Conservation (phyloP, 2,329 filamentous ascomycete species). For the Cytospora piceicola region DNA sequence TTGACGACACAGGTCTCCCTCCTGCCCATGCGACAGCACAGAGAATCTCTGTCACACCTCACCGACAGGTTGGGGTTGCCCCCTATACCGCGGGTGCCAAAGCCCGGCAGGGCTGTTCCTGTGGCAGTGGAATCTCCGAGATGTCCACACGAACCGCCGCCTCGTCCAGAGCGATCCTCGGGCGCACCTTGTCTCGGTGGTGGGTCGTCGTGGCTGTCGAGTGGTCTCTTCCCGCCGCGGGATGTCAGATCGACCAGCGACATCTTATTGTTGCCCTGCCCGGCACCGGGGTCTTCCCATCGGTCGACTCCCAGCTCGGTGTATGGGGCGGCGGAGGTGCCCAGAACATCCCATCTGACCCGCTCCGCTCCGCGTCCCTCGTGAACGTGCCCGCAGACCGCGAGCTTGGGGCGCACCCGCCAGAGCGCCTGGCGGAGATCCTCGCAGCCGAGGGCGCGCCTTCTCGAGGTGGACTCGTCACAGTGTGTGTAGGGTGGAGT, state of each 20-base stretch:
- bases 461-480: slow-evolving; percentile 50
- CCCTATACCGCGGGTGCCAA: slow-evolving; percentile 45
- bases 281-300: slow-evolving; percentile 64
- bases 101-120: slow-evolving; percentile 33
- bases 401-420: slow-evolving; percentile 64
- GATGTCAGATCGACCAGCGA: slow-evolving; percentile 65
- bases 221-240: slow-evolving; percentile 42
- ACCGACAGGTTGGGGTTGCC: slow-evolving; percentile 44
- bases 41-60: slow-evolving; percentile 46
- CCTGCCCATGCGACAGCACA: slow-evolving; percentile 50
- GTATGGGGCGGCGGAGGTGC: slow-evolving; percentile 44
- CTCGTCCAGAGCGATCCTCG: background rate
- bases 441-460: slow-evolving; percentile 60
- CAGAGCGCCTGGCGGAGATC: slow-evolving; percentile 60
- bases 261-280: slow-evolving; percentile 60
- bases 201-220: slow-evolving; percentile 53
- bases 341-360: slow-evolving; percentile 61
- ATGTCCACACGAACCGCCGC: slow-evolving; percentile 1
- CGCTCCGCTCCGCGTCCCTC: slow-evolving; percentile 66
- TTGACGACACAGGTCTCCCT: slow-evolving; percentile 80
- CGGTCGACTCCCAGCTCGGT: slow-evolving; percentile 48
- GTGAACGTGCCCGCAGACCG: slow-evolving; percentile 75
- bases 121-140: slow-evolving; percentile 13
- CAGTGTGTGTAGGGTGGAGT: slow-evolving; percentile 66
- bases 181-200: background rate